Conservation (phyloP, 805 yeast genomes). For the Starmera caribaea region DNA sequence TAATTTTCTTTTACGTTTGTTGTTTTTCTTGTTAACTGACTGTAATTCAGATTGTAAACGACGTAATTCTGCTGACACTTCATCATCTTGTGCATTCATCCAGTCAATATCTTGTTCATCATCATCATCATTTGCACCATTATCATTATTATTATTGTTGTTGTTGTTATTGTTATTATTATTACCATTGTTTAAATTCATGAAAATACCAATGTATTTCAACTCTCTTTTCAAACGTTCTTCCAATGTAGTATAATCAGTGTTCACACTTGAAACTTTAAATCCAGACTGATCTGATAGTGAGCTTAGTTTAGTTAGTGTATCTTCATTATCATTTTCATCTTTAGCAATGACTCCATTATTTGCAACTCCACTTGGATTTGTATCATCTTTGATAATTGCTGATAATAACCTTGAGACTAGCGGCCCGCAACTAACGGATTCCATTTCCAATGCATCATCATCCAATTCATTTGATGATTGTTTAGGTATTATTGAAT, state of each 20-base stretch:
- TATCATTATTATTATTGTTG: slow-evolving; percentile 17
- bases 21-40: slow-evolving; percentile 51
- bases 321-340: slow-evolving; percentile 12
- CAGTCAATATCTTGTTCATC: slow-evolving; percentile 38
- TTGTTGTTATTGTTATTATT: slow-evolving; percentile 6
- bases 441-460: slow-evolving; percentile 57
- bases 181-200: slow-evolving; percentile 33
- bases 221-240: slow-evolving; percentile 82
- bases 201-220: slow-evolving; percentile 81
- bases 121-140: slow-evolving; percentile 11
- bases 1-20: slow-evolving; percentile 53
- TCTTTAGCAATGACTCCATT: slow-evolving; percentile 18
- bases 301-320: slow-evolving; percentile 9
- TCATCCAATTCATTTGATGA: slow-evolving; percentile 49
- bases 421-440: slow-evolving; percentile 83
- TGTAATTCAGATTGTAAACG: slow-evolving; percentile 58
- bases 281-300: slow-evolving; percentile 36
- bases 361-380: slow-evolving; percentile 5
- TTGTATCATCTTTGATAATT: slow-evolving; percentile 37
- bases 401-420: slow-evolving; percentile 81
- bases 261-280: slow-evolving; percentile 34
- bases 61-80: slow-evolving; percentile 78
- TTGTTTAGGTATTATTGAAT: slow-evolving; percentile 42
- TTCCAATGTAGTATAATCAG: slow-evolving; percentile 75
- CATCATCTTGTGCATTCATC: slow-evolving; percentile 87